Evolutionary conservation across 2,329 filamentous ascomycete species (phyloP).

Genomic region (Sporothrix variecibatus): DNA sequence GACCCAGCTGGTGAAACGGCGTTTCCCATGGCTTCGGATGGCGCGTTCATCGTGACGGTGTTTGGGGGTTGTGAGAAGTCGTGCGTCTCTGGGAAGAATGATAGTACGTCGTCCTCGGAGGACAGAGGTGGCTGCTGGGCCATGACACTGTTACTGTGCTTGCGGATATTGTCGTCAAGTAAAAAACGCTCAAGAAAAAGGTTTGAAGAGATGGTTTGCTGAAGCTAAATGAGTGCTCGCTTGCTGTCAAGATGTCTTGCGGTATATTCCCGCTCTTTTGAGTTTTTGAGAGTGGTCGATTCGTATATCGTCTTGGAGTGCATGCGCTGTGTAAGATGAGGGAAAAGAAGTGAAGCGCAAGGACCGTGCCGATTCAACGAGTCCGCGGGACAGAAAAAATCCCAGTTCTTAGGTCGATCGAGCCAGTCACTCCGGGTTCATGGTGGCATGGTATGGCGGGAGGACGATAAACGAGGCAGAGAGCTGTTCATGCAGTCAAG

Average conservation of each 20-base stretch:
- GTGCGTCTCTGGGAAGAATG: constrained; percentile 2
- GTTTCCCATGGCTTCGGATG: constrained; percentile 22
- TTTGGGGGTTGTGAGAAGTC: not conserved
- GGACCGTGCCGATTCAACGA: constrained; percentile 11
- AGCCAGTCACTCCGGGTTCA: constrained; percentile 14
- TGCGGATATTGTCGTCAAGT: not conserved
- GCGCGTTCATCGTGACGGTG: not conserved
- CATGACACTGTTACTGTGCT: not conserved
- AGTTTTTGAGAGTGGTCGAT: not conserved
- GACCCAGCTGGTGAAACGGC: constrained; percentile 26
- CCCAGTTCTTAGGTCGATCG: not conserved
- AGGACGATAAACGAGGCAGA: not conserved
- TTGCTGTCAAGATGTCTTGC: not conserved
- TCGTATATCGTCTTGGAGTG: not conserved
- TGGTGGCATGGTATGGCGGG: constrained; percentile 15
- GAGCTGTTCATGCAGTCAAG: constrained; percentile 1
- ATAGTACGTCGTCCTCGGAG: not conserved
- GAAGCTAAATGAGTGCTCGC: not conserved
- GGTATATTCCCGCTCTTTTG: not conserved
- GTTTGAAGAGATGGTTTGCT: not conserved
- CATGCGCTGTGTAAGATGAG: not conserved
- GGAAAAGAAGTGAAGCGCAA: not conserved
- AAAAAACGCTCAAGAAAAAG: not conserved
- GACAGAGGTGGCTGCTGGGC: not conserved
- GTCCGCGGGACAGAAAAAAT: not conserved